Evolutionary conservation across 2,329 filamentous ascomycete genomes (phyloP).

Genomic region (Ophiocordyceps camponoti-floridani): DNA sequence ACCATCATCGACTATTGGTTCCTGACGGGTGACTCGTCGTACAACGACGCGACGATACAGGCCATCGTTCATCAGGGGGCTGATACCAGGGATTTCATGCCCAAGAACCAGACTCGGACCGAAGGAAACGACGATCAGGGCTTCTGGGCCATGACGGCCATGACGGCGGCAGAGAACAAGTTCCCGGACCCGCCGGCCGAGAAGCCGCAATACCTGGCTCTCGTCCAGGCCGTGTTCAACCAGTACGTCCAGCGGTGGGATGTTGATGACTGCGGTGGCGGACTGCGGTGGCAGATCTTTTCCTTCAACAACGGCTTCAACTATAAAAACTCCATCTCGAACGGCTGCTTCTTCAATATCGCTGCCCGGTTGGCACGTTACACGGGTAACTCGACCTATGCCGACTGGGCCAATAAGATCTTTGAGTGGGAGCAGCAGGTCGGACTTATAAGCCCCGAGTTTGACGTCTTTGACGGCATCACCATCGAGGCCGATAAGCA

Average conservation of each 20-base stretch:
- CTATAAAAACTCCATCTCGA: slow-evolving; percentile 52
- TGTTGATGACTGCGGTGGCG: slow-evolving; percentile 43
- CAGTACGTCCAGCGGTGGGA: slow-evolving; percentile 60
- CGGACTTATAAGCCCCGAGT: slow-evolving; percentile 37
- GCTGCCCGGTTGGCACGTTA: slow-evolving; percentile 57
- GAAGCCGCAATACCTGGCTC: slow-evolving; percentile 54
- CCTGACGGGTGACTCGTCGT: slow-evolving; percentile 46
- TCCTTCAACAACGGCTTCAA: slow-evolving; percentile 54
- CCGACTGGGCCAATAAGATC: slow-evolving; percentile 52
- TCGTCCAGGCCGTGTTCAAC: slow-evolving; percentile 67
- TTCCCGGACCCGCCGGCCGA: slow-evolving; percentile 49
- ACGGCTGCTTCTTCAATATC: slow-evolving; percentile 53
- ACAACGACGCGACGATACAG: slow-evolving; percentile 40
- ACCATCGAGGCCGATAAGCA: slow-evolving; percentile 18
- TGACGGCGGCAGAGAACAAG: slow-evolving; percentile 60
- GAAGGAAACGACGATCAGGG: slow-evolving; percentile 61
- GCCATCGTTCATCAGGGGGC: slow-evolving; percentile 44
- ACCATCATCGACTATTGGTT: slow-evolving; percentile 57
- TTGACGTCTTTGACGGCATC: slow-evolving; percentile 34
- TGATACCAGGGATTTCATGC: slow-evolving; percentile 45
- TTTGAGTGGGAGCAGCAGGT: slow-evolving; percentile 46
- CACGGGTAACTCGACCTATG: slow-evolving; percentile 64
- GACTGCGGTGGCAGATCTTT: slow-evolving; percentile 75
- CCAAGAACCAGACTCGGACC: slow-evolving; percentile 41
- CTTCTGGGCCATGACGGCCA: slow-evolving; percentile 73